A percentile compares a stretch with the other conserved stretches of the same genome.
These are phyloP conservation scores for Aspergillus biplanus DNA, from an alignment of 495 filamentous ascomycete genomes.

Conservation along the genomic window DNA sequence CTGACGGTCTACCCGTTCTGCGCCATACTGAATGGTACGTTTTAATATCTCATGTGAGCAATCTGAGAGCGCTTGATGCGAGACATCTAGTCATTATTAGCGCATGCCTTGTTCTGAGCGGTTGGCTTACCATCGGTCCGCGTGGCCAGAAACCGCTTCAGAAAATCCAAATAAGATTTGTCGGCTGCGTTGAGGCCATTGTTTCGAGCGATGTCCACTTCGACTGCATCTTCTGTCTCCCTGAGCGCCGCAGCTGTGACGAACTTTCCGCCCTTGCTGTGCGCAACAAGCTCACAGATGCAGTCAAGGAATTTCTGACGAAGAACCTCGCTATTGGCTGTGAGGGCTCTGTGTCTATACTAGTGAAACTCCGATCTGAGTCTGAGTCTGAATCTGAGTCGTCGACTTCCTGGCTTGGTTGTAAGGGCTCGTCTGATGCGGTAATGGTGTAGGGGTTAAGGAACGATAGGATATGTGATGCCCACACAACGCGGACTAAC, in stretches of 20 bases:
- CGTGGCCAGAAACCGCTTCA: no score
- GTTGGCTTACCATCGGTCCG: no score
- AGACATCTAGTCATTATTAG: no score
- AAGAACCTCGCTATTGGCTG: neutral
- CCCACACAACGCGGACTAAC: neutral
- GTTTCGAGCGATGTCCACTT: neutral
- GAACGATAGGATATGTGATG: neutral
- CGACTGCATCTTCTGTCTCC: constrained; percentile 2
- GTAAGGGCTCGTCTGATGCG: neutral
- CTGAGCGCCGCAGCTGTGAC: neutral
- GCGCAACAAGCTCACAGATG: neutral
- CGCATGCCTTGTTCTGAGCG: no score
- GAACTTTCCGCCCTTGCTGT: neutral
- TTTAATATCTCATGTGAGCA: no score
- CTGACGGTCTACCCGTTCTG: no score
- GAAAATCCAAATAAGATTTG: no score
- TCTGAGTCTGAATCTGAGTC: neutral
- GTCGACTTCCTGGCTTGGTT: neutral
- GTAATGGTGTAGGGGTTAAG: neutral
- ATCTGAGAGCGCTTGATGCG: no score
- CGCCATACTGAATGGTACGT: no score
- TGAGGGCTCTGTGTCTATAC: neutral
- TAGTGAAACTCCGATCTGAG: neutral
- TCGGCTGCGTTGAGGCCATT: neutral
- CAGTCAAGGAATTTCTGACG: neutral